phyloP scores from a whole-genome alignment of 176 grass and related monocot genomes.

The Canna indica region DNA sequence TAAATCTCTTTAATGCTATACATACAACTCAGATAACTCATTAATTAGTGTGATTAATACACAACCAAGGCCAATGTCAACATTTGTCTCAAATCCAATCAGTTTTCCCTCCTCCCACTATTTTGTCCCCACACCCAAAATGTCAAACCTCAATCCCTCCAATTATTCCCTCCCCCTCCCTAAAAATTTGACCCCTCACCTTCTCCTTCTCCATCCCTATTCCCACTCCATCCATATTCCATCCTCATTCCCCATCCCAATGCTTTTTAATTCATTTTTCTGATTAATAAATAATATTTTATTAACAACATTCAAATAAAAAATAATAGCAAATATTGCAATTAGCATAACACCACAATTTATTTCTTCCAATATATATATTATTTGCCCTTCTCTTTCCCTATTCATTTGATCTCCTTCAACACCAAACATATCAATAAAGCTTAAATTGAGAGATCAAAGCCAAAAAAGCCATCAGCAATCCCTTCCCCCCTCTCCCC shows the following conservation, averaged over 20 bases:
- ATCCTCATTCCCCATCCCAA: neutral
- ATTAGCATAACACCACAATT: neutral
- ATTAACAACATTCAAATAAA: too few relatives aligned
- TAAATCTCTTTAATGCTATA: too few relatives aligned
- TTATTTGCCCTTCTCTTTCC: neutral
- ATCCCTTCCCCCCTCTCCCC: neutral
- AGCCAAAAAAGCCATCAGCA: neutral
- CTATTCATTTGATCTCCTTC: neutral
- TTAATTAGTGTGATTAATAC: too few relatives aligned
- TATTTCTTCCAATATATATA: neutral
- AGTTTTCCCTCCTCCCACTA: too few relatives aligned
- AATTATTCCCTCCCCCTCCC: neutral
- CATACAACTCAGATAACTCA: too few relatives aligned
- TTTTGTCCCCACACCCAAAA: too few relatives aligned
- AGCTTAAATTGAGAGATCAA: neutral
- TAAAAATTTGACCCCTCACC: neutral
- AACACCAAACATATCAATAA: too few relatives aligned
- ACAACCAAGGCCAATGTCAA: too few relatives aligned
- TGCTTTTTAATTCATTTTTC: too few relatives aligned
- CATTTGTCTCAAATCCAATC: too few relatives aligned
- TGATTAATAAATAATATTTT: neutral
- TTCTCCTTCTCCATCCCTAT: neutral
- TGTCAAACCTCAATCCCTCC: too few relatives aligned
- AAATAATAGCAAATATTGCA: neutral
- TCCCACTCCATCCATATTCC: neutral